These are phyloP conservation scores for Pilatotrama ljubarskyi DNA, from an alignment of 768 basidiomycete genomes.

Conservation along the genomic window DNA sequence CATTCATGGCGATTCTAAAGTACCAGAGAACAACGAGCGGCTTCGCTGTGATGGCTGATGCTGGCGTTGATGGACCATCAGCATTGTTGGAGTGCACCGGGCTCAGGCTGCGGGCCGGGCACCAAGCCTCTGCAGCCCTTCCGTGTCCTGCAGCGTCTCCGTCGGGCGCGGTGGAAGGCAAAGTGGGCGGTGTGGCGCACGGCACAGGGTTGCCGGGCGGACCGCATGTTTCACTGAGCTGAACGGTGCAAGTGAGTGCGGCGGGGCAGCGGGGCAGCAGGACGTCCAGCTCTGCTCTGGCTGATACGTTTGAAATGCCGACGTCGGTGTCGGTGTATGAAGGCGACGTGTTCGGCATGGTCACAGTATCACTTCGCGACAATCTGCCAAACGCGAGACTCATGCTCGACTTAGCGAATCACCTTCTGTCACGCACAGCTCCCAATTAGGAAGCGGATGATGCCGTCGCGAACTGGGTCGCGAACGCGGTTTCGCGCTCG, in stretches of 20 bases:
- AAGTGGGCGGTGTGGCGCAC: neutral
- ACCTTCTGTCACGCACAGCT: slow-evolving; percentile 12
- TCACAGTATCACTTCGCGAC: slow-evolving; percentile 19
- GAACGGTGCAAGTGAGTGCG: neutral
- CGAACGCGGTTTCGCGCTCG: slow-evolving; percentile 14
- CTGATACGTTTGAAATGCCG: slow-evolving; percentile 2
- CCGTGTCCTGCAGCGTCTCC: neutral
- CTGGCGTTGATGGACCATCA: slow-evolving; percentile 21
- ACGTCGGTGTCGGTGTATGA: slow-evolving; percentile 13
- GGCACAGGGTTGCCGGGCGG: slow-evolving; percentile 11
- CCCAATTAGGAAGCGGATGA: slow-evolving; percentile 11
- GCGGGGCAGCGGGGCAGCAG: neutral
- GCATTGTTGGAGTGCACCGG: slow-evolving; percentile 12
- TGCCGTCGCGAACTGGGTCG: slow-evolving; percentile 7
- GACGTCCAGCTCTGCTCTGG: slow-evolving; percentile 7
- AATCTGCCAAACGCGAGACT: slow-evolving; percentile 22
- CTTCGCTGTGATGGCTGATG: slow-evolving; percentile 18
- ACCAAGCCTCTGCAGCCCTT: neutral
- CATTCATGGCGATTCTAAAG: neutral
- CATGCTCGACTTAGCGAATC: slow-evolving; percentile 12
- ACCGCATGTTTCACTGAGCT: slow-evolving; percentile 9
- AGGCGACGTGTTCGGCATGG: slow-evolving; percentile 11
- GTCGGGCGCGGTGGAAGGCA: neutral
- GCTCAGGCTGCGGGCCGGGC: slow-evolving; percentile 6
- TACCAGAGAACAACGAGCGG: slow-evolving; percentile 8